Percentiles rank a stretch among this genome's conserved stretches.
phyloP scores from a whole-genome alignment of 148 eudicot genomes.

The Cornus suecica region DNA sequence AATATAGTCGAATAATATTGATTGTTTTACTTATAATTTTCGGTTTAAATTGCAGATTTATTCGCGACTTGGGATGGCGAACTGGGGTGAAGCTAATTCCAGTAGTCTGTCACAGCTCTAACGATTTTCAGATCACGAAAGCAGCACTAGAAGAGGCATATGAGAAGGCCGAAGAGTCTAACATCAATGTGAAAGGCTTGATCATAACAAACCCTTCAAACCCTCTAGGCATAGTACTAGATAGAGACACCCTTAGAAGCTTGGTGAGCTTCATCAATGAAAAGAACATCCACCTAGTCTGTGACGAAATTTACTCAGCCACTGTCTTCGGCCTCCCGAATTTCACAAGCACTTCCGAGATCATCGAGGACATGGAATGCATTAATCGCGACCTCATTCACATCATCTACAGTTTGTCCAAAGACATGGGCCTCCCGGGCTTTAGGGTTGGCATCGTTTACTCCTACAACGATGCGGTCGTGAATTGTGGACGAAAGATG shows the following conservation, averaged over 20 bases:
- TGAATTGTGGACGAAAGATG: constrained; percentile 53
- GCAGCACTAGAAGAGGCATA: constrained; percentile 43
- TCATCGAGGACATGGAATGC: constrained; percentile 39
- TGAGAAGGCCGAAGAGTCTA: constrained; percentile 30
- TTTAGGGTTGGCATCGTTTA: constrained; percentile 70
- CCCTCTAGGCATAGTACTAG: constrained; percentile 54
- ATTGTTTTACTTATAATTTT: too few species aligned
- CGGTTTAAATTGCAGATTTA: constrained; percentile 39
- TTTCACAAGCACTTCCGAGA: constrained; percentile 46
- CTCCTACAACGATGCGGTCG: constrained; percentile 70
- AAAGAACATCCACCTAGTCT: constrained; percentile 40
- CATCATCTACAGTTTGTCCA: constrained; percentile 65
- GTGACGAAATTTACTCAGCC: constrained; percentile 67
- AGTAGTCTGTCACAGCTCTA: constrained; percentile 40
- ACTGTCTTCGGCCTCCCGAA: constrained; percentile 41
- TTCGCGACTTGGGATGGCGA: constrained; percentile 67
- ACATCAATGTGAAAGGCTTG: constrained; percentile 56
- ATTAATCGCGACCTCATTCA: constrained; percentile 47
- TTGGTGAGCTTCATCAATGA: constrained; percentile 33
- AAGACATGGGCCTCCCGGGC: constrained; percentile 84
- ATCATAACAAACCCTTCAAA: constrained; percentile 65
- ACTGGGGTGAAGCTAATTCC: constrained; percentile 56
- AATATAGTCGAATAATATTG: too few species aligned
- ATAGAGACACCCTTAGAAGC: constrained; percentile 32
- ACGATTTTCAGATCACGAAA: constrained; percentile 48